Percentiles rank a stretch among this genome's conserved stretches.
Conservation (phyloP, 2,329 filamentous ascomycete species). For the Acephala macrosclerotiorum region DNA sequence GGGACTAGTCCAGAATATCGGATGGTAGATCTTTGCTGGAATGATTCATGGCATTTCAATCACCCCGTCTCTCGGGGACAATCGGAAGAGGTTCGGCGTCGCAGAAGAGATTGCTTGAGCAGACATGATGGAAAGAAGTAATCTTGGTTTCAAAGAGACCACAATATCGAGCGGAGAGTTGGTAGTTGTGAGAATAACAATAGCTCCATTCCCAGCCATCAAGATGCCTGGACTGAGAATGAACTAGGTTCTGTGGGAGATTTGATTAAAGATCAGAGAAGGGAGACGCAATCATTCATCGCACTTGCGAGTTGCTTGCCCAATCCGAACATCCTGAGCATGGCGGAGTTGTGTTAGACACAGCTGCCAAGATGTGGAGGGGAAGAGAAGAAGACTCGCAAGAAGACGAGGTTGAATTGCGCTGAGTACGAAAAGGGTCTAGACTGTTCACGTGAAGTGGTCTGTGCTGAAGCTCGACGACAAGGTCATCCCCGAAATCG, state of each 20-base stretch:
- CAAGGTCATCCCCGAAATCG: not conserved
- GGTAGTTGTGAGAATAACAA: too few relatives aligned
- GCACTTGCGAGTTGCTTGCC: not conserved
- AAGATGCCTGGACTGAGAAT: too few relatives aligned
- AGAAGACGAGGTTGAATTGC: not conserved
- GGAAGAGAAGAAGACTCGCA: not conserved
- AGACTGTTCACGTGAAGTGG: not conserved
- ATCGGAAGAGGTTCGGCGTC: not conserved
- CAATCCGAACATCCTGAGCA: not conserved
- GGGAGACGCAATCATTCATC: not conserved
- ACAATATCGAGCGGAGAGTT: not conserved
- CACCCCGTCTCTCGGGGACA: too few relatives aligned
- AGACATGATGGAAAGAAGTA: not conserved
- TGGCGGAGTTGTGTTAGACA: not conserved
- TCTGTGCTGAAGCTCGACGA: not conserved
- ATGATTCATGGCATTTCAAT: not conserved
- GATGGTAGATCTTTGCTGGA: not conserved
- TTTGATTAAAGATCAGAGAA: not conserved
- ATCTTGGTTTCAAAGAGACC: not conserved
- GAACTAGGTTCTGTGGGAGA: too few relatives aligned
- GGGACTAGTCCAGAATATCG: not conserved
- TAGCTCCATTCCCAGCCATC: too few relatives aligned
- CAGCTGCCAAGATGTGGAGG: not conserved
- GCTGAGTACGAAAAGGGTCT: not conserved
- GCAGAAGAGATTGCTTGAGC: not conserved